Conservation (phyloP, 2,329 filamentous ascomycete species). For the Zymoseptoria crescenta region DNA sequence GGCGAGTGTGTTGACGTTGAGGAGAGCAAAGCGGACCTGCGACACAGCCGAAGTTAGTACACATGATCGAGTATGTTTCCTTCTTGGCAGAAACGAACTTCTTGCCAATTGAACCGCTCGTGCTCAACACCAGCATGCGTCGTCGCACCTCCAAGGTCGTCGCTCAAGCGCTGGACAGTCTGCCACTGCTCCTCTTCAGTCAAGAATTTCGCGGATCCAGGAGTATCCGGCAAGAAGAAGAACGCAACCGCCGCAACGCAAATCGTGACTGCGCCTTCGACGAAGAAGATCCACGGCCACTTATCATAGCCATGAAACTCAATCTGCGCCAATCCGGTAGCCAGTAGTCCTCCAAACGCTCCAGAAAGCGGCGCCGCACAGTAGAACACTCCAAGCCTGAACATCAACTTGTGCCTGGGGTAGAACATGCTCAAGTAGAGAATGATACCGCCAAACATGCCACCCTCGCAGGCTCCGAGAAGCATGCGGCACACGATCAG, state of each 20-base stretch:
- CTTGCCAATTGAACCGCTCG: slow-evolving; percentile 28
- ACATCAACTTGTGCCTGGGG: slow-evolving; percentile 33
- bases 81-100: slow-evolving; percentile 19
- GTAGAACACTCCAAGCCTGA: slow-evolving; percentile 32
- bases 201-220: slow-evolving; percentile 39
- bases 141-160: slow-evolving; percentile 27
- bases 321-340: slow-evolving; percentile 36
- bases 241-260: slow-evolving; percentile 47
- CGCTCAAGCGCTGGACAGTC: slow-evolving; percentile 24
- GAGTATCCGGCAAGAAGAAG: slow-evolving; percentile 47
- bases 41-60: slow-evolving; percentile 11
- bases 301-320: slow-evolving; percentile 30
- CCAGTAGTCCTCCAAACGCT: slow-evolving; percentile 37
- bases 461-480: slow-evolving; percentile 37
- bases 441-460: slow-evolving; percentile 34
- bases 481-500: slow-evolving; percentile 36
- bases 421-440: slow-evolving; percentile 39
- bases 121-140: slow-evolving; percentile 23
- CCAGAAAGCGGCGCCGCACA: slow-evolving; percentile 32
- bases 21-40: slow-evolving; percentile 25
- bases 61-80: not conserved
- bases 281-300: slow-evolving; percentile 34
- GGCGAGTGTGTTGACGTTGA: slow-evolving; percentile 30
- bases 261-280: slow-evolving; percentile 48
- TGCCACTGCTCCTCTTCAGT: slow-evolving; percentile 24